A percentile compares a stretch with the other conserved stretches of the same genome.
These are phyloP conservation scores for Mycena latifolia DNA, from an alignment of 768 basidiomycete species.

Conservation along the genomic window DNA sequence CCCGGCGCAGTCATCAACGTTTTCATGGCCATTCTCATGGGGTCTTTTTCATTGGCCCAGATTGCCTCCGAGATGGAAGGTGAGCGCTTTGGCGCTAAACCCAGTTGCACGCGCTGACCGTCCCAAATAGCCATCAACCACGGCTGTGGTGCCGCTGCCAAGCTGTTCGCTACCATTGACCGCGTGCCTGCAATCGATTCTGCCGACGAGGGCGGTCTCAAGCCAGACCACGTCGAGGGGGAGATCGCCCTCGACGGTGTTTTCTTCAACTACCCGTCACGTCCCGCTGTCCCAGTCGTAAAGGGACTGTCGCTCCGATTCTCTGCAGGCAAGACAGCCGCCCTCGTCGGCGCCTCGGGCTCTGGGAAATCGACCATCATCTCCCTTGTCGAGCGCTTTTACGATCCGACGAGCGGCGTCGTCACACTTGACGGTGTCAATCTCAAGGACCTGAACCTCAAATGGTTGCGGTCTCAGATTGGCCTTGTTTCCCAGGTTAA, in stretches of 20 bases:
- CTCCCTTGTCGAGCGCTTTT: conserved; percentile 88
- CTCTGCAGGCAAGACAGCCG: conserved; percentile 81
- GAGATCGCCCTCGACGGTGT: conserved; percentile 81
- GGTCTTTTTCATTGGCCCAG: conserved; percentile 76
- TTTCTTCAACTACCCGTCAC: conserved; percentile 88
- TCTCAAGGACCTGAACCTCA: conserved; percentile 81
- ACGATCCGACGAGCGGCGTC: conserved; percentile 78
- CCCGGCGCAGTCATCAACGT: conserved; percentile 77
- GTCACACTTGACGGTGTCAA: conserved; percentile 84
- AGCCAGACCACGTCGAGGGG: conserved; percentile 76
- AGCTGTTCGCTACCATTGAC: conserved; percentile 90
- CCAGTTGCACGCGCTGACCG: background rate
- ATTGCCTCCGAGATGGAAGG: conserved; percentile 92
- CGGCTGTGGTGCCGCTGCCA: conserved; percentile 89
- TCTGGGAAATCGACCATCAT: conserved; percentile 85
- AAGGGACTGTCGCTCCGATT: conserved; percentile 77
- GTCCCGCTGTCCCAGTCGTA: conserved; percentile 84
- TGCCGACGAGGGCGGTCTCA: conserved; percentile 71
- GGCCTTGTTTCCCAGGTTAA: conserved; percentile 81
- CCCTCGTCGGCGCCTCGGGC: conserved; percentile 84
- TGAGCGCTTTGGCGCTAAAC: conserved; percentile 38
- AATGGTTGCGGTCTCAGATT: conserved; percentile 89
- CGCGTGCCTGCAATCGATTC: conserved; percentile 91
- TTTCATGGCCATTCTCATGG: conserved; percentile 86
- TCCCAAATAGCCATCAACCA: conserved; percentile 72